These are phyloP conservation scores for Phyllosticta citrichinensis DNA, from an alignment of 2,329 filamentous ascomycete species.

Conservation along the genomic window DNA sequence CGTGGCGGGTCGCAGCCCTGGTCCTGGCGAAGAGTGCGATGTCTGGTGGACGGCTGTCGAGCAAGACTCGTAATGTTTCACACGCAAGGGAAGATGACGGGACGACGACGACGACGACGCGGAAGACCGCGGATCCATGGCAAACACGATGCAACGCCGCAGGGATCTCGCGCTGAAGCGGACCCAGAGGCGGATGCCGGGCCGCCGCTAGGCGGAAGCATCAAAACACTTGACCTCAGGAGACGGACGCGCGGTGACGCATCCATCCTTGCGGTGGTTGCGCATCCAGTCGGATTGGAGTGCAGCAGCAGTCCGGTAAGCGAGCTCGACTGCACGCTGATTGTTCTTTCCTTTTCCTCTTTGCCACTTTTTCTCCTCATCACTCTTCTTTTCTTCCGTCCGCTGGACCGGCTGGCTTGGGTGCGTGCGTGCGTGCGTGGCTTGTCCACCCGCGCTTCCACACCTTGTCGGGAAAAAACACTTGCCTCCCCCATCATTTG, in stretches of 20 bases:
- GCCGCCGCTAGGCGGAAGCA: background rate
- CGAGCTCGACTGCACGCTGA: background rate
- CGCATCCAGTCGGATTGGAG: background rate
- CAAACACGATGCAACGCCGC: background rate
- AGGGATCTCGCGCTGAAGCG: background rate
- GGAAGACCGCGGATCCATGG: background rate
- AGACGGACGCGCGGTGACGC: background rate
- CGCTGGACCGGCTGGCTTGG: background rate
- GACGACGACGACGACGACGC: background rate
- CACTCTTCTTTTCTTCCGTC: background rate
- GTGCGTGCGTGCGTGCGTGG: background rate
- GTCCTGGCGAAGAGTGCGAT: slow-evolving; percentile 26
- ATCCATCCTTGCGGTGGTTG: background rate
- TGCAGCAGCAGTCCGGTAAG: background rate
- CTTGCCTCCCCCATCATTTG: background rate
- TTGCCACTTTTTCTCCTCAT: background rate
- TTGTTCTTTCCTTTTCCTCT: background rate
- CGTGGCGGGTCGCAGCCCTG: slow-evolving; percentile 26
- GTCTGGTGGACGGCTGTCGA: slow-evolving; percentile 11
- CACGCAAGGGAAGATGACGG: background rate
- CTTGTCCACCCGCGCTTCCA: background rate
- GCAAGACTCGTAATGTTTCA: slow-evolving; percentile 19
- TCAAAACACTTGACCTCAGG: background rate
- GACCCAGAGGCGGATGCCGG: background rate
- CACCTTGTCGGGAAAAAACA: background rate